phyloP scores from a whole-genome alignment of 108 stramenopile genomes.

The Conticribra weissflogii region DNA sequence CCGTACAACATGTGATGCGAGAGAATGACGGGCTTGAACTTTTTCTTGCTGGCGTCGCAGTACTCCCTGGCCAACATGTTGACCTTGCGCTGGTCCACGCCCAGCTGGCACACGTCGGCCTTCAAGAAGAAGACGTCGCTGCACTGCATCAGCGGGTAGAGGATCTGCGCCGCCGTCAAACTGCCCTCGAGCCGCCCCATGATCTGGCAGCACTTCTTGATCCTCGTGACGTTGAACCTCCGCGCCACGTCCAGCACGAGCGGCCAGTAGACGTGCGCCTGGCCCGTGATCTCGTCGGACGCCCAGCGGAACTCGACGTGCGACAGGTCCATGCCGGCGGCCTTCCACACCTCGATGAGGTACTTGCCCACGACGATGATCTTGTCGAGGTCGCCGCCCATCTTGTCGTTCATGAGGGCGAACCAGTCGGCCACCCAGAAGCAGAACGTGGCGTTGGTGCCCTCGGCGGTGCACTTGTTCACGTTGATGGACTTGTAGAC shows the following conservation, averaged over 20 bases:
- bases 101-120: slow-evolving; percentile 99
- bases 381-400: slow-evolving; percentile 96
- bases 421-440: slow-evolving; percentile 99
- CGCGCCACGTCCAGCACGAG: slow-evolving; percentile 98
- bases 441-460: slow-evolving; percentile 90
- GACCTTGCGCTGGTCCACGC: slow-evolving; percentile 98
- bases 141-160: slow-evolving; percentile 99
- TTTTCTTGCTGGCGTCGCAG: slow-evolving; percentile 91
- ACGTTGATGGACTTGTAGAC: slow-evolving; percentile 97
- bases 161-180: slow-evolving; percentile 94
- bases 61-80: slow-evolving; percentile 99
- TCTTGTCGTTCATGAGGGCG: slow-evolving; percentile 99
- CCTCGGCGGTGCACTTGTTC: slow-evolving; percentile 90
- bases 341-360: slow-evolving; percentile 99
- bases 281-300: slow-evolving; percentile 95
- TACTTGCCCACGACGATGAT: slow-evolving; percentile 95
- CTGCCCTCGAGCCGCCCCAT: slow-evolving; percentile 97
- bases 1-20: slow-evolving; percentile 96
- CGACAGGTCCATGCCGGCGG: slow-evolving; percentile 96
- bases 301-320: slow-evolving; percentile 99
- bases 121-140: slow-evolving; percentile 99
- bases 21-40: slow-evolving; percentile 96
- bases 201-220: slow-evolving; percentile 98
- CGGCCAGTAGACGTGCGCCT: slow-evolving; percentile 91
- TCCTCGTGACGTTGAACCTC: slow-evolving; percentile 91